Conservation (phyloP, 228 moss, liverwort and hornwort genomes). For the Sphagnum fallax region DNA sequence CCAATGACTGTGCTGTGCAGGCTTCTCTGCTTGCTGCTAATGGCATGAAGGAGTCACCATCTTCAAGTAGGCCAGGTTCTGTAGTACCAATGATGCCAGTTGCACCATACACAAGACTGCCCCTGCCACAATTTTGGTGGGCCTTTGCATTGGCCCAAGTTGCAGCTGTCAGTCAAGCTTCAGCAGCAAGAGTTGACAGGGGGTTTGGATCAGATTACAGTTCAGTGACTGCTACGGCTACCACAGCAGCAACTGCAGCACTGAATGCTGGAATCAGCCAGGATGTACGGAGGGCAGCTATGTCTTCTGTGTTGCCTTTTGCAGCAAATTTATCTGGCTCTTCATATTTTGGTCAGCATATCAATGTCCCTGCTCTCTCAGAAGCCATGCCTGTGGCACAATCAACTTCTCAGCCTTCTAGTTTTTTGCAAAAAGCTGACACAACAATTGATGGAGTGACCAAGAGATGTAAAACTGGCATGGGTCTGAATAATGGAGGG, state of each 20-base stretch:
- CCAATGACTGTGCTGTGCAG: background rate
- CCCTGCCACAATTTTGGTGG: slow-evolving; percentile 43
- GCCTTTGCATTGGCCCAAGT: slow-evolving; percentile 48
- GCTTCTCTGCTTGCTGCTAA: slow-evolving; percentile 19
- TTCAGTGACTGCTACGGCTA: slow-evolving; percentile 29
- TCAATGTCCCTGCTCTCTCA: slow-evolving; percentile 13
- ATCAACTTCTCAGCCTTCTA: too few species aligned
- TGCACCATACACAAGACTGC: slow-evolving; percentile 20
- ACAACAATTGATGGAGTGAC: too few species aligned
- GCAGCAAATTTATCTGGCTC: slow-evolving; percentile 12
- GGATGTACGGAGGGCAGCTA: background rate
- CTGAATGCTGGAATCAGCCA: too few species aligned
- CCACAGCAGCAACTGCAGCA: slow-evolving; percentile 10
- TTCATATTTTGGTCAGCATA: slow-evolving; percentile 7
- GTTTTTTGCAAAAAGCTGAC: too few species aligned
- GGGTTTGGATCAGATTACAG: slow-evolving; percentile 21
- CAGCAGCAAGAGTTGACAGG: slow-evolving; percentile 15
- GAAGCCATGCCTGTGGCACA: background rate
- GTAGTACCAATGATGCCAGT: slow-evolving; percentile 7
- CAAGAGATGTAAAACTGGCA: background rate
- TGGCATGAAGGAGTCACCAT: slow-evolving; percentile 10
- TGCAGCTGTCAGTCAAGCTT: slow-evolving; percentile 31
- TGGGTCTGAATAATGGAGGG: slow-evolving; percentile 7
- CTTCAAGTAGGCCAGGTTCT: slow-evolving; percentile 6
- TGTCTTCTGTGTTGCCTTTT: slow-evolving; percentile 25